These are phyloP conservation scores for Puccinellia tenuiflora DNA, from an alignment of 176 grass and related monocot species.

Conservation along the genomic window DNA sequence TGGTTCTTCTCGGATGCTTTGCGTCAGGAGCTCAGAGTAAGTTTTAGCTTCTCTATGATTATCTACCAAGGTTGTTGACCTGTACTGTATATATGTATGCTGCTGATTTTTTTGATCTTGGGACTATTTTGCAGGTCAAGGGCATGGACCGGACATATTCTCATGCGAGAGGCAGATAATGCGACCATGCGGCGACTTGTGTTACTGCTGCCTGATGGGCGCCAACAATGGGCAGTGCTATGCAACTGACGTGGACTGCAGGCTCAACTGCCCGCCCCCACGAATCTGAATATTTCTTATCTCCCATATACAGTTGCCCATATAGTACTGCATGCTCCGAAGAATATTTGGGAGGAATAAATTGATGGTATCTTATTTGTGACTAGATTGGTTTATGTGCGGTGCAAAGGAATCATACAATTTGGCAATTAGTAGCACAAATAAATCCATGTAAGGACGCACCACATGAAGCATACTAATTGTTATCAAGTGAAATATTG, in stretches of 20 bases:
- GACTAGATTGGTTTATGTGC: background rate
- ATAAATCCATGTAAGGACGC: background rate
- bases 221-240: background rate
- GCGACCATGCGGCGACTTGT: background rate
- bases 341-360: background rate
- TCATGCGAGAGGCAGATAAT: background rate
- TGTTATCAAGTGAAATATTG: background rate
- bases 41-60: background rate
- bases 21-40: background rate
- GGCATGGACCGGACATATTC: slow-evolving; percentile 4
- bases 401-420: background rate
- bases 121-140: background rate
- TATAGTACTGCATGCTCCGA: background rate
- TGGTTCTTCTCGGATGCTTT: slow-evolving; percentile 2
- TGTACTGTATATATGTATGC: background rate
- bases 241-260: background rate
- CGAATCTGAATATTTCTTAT: background rate
- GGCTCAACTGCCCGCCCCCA: background rate
- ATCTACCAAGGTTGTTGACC: background rate
- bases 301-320: background rate
- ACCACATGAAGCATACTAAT: background rate
- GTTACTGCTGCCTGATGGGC: background rate
- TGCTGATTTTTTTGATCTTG: background rate
- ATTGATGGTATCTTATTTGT: background rate
- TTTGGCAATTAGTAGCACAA: background rate